Evolutionary conservation across 1,284 basidiomycete genomes (phyloP), one percentile per base, ranked within the genome.

Genomic region (Heterobasidion annosum): DNA sequence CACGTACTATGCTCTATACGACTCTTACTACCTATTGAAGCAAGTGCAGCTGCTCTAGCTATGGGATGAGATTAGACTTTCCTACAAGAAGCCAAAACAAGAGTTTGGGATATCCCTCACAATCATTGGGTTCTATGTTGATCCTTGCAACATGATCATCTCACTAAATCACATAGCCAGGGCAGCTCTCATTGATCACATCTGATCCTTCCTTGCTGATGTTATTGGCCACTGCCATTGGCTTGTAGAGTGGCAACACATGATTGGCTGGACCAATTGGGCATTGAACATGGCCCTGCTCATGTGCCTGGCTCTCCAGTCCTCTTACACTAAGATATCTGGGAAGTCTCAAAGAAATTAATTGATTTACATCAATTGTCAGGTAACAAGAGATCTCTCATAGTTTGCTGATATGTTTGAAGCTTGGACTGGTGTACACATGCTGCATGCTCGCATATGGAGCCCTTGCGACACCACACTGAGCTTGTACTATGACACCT

Each of bases 211-310:
- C 3, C 6, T 50, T 16, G 8, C 9, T 19, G 3, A 34, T 2
- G 55, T 62, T 15, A 37, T 35, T 9, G 45, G 48, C 6, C 56
- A 58, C 13, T 49, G 55, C 0, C 59, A 54, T 15, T 44, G 62
- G 12, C 56, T 70, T 1, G 52, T 61, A 0, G 62, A 68, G 7
- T 74, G 66, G 57, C 67, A 69, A 37, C 48, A 47, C 0, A 32
- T 74, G 0, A 60, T 66, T 2, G 70, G 73, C 0, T 70, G 67
- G 62, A 55, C 69, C 3, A 76, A 74, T 49, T 77, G 74, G 73
- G 62, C 62, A 0, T 59, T 78, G 0, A 77, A 54, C 35, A 40
- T 54, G 4, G 53, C 47, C 1, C 53, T 48, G 0, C 32, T 50
- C 1, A 35, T 54, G 1, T 35, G 48, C 8, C 48, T 48, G 1